Evolutionary conservation across 805 yeast species (phyloP).

Genomic region (Myxozyma vanderwaltii): DNA sequence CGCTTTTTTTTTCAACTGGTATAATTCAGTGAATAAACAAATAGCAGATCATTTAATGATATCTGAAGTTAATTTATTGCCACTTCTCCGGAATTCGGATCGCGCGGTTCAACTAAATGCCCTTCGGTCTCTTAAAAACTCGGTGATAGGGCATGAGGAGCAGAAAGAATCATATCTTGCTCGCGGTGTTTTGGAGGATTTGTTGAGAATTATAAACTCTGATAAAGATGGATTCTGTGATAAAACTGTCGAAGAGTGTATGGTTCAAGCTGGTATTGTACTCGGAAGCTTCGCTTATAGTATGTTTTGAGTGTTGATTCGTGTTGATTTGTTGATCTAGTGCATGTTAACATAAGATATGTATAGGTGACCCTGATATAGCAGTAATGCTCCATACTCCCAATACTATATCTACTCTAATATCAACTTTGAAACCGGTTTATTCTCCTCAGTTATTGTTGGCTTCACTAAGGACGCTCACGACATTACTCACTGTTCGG

Average conservation of each 20-base stretch:
- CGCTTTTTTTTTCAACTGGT: too few species aligned
- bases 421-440: slow-evolving; percentile 5
- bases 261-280: slow-evolving; percentile 38
- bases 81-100: slow-evolving; percentile 17
- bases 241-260: slow-evolving; percentile 16
- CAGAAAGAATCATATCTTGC: slow-evolving; percentile 37
- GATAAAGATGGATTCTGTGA: slow-evolving; percentile 21
- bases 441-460: slow-evolving; percentile 19
- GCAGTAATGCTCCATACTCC: slow-evolving; percentile 13
- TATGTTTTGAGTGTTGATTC: too few species aligned
- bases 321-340: too few species aligned
- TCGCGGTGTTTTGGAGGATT: slow-evolving; percentile 32
- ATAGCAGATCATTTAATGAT: slow-evolving; percentile 20
- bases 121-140: slow-evolving; percentile 38
- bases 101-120: slow-evolving; percentile 28
- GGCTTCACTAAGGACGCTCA: slow-evolving; percentile 24
- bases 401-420: slow-evolving; percentile 15
- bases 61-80: slow-evolving; percentile 25
- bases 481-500: slow-evolving; percentile 16
- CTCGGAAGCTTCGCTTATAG: slow-evolving; percentile 42
- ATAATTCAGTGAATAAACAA: background rate
- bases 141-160: slow-evolving; percentile 43
- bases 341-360: background rate
- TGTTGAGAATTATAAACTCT: slow-evolving; percentile 35
- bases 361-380: slow-evolving; percentile 29